Conservation (phyloP, 495 filamentous ascomycete species). For the Bacidia gigantensis region DNA sequence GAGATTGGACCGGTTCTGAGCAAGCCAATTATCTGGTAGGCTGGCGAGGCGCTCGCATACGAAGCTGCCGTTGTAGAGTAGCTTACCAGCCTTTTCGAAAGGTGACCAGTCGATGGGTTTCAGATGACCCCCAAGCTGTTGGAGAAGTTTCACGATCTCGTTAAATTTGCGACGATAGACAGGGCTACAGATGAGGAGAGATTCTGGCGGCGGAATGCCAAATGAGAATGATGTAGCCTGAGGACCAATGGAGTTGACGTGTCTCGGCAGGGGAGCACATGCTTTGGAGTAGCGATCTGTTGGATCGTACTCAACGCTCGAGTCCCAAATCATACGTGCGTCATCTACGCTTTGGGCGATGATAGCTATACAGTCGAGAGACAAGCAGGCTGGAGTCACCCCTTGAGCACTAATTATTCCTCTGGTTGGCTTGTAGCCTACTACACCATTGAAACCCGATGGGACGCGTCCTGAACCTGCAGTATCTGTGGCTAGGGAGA, state of each 20-base stretch:
- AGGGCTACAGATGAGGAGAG: slow-evolving; percentile 33
- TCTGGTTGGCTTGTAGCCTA: slow-evolving; percentile 57
- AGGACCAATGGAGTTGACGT: slow-evolving; percentile 36
- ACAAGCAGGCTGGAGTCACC: slow-evolving; percentile 47
- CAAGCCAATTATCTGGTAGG: slow-evolving; percentile 30
- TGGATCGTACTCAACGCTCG: slow-evolving; percentile 38
- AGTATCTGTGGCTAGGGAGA: slow-evolving; percentile 51
- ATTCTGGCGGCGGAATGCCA: slow-evolving; percentile 34
- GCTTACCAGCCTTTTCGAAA: slow-evolving; percentile 40
- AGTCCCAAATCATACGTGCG: slow-evolving; percentile 40
- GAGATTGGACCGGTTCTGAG: slow-evolving; percentile 25
- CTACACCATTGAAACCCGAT: slow-evolving; percentile 47
- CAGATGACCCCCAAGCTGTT: slow-evolving; percentile 33
- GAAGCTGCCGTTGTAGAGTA: slow-evolving; percentile 43
- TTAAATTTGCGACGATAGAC: slow-evolving; percentile 32
- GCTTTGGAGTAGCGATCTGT: slow-evolving; percentile 44
- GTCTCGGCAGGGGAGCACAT: slow-evolving; percentile 27
- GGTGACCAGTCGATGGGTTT: slow-evolving; percentile 37
- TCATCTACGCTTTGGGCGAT: slow-evolving; percentile 38
- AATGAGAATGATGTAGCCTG: slow-evolving; percentile 36
- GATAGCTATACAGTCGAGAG: slow-evolving; percentile 47
- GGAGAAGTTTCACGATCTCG: slow-evolving; percentile 28
- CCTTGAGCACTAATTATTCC: slow-evolving; percentile 45
- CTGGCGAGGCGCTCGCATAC: slow-evolving; percentile 42
- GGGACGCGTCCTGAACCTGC: slow-evolving; percentile 53